Evolutionary conservation across 1,284 basidiomycete species (phyloP), one percentile per base, ranked within the genome.

Genomic region (Schizopora paradoxa): DNA sequence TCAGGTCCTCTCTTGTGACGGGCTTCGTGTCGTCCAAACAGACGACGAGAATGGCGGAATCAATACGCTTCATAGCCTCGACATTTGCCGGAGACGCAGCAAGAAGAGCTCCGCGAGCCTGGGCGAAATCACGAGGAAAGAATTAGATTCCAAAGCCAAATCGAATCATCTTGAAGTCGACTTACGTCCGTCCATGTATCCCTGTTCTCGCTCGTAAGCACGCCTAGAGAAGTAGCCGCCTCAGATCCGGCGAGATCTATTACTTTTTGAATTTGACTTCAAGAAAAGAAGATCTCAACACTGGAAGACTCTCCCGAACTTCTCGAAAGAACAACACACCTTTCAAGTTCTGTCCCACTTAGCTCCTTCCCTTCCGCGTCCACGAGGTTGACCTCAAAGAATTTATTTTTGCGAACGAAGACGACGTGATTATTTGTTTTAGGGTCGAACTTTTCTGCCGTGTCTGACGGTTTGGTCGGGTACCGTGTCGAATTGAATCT

Each of bases 401-500:
- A 96, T 58, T 83, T 79, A 68, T 96, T 93, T 67, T 95, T 95
- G 51, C 92, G 80, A 14, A 95, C 66, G 41, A 97, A 91, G 21
- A 95, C 81, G 59, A 97, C 77, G 63, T 96, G 91, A 60, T 96
- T 88, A 68, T 97, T 77, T 18, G 72, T 65, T 38, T 69, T 64
- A 4, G 86, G 70, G 55, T 91, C 81, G 64, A 91, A 95, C 64
- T 93, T 93, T 49, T 68, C 67, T 3, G 91, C 91, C 0, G 81
- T 86, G 62, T 99, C 95, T 6, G 83, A 79, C 0, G 88, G 86
- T 55, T 86, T 83, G 45, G 73, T 75, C 3, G 95, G 96, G 62
- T 93, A 86, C 22, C 95, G 83, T 35, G 77, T 82, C 3, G 92
- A 74, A 66, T 98, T 96, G 79, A 99, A 97, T 16, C 83, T 86